Evolutionary conservation across 345 rosid genomes (phyloP), one percentile per base, ranked within the genome.

Genomic region (Schrenkiella parvula): DNA sequence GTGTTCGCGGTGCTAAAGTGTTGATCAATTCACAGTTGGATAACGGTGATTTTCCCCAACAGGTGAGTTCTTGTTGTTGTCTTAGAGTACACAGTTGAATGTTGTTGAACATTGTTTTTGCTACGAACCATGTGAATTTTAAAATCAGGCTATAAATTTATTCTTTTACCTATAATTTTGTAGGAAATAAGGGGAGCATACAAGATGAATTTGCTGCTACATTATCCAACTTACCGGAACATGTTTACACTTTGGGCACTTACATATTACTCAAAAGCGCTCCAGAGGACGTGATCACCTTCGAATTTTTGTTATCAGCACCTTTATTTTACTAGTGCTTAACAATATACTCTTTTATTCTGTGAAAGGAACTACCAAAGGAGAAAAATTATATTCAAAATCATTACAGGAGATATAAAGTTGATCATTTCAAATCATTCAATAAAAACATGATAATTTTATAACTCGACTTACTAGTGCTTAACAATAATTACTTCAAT

Each of bases 1-100:
- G n/a, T n/a, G n/a, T n/a, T n/a, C 75, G 68, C 1, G 62, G 44
- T 4, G 70, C 62, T 3, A 72, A 62, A 63, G 23, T 72, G 2
- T 26, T 72, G 4, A 62, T 72, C 1, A 72, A 62, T 29, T 72
- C 63, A 1, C 68, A 61, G 8, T 18, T 71, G 60, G 69, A 71
- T 10, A 61, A 61, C 2, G 75, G 75, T 0, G 75, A 71, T 71
- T 71, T 61, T 0, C 75, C 75, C 5, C 75, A 71, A 50, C 29
- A 71, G 60, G 61, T 59, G 54, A 12, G 13, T 21, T 34, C 32
- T 47, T 64, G 21, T 19, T 64, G 21, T 19, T 12, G 41, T 15
- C 51, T 13, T 22, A 19, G n/a, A n/a, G n/a, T n/a, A n/a, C n/a
- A n/a, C n/a, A n/a, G n/a, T n/a, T n/a, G n/a, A n/a, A n/a, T n/a